Conservation (phyloP, 2,329 filamentous ascomycete genomes). For the Intubia oerlemansii region DNA sequence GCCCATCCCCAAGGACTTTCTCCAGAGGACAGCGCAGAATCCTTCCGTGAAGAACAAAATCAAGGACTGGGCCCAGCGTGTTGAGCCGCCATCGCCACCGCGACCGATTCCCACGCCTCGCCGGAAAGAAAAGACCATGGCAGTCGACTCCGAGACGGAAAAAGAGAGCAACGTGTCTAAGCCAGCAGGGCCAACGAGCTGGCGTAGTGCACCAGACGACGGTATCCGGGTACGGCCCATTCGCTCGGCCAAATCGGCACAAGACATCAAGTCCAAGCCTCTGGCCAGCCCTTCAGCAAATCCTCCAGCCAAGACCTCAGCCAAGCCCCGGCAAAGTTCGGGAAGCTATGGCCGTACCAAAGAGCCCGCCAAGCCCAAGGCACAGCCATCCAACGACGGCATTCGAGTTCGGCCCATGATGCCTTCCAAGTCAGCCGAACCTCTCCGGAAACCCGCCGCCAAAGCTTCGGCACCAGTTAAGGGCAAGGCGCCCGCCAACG, state of each 20-base stretch:
- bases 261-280: neutral
- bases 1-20: constrained; percentile 37
- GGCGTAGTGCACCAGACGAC: constrained; percentile 11
- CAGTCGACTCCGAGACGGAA: no score
- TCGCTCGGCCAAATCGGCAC: constrained; percentile 4
- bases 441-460: no score
- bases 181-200: constrained; percentile 5
- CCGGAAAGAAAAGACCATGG: no score
- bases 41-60: constrained; percentile 37
- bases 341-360: no score
- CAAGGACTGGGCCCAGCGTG: constrained; percentile 36
- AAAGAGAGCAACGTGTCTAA: constrained; percentile 8
- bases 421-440: neutral
- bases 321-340: no score
- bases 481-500: constrained; percentile 8
- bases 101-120: no score
- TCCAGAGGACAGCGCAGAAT: constrained; percentile 29
- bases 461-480: no score
- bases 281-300: neutral
- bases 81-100: constrained; percentile 22
- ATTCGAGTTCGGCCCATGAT: neutral
- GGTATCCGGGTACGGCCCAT: constrained; percentile 18
- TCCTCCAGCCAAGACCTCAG: neutral
- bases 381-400: no score
- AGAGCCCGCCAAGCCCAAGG: no score